phyloP scores from a whole-genome alignment of 2,329 filamentous ascomycete species.

The Fusarium dlaminii region DNA sequence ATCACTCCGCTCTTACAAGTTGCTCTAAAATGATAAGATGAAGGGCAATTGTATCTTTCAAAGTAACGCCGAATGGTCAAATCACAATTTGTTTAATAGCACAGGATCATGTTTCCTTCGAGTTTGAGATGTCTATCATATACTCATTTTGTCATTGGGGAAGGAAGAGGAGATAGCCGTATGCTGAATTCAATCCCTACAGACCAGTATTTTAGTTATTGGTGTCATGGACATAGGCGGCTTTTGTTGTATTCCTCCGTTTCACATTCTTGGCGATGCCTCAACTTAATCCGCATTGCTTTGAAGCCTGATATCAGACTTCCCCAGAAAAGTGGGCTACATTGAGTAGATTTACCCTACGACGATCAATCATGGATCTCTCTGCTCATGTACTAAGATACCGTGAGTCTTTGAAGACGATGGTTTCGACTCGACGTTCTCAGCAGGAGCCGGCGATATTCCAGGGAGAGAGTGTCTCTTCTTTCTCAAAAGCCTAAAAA shows the following conservation, averaged over 20 bases:
- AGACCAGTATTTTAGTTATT: neutral
- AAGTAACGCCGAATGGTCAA: rapidly evolving
- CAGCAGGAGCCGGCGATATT: rapidly evolving
- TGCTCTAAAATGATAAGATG: rapidly evolving
- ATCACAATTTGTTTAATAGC: rapidly evolving
- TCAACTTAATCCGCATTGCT: rapidly evolving
- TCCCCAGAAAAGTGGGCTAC: rapidly evolving
- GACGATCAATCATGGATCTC: rapidly evolving
- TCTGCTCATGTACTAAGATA: neutral
- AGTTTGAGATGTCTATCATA: neutral
- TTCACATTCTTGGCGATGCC: neutral
- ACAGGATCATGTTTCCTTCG: neutral
- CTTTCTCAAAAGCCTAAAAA: rapidly evolving
- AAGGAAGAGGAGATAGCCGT: rapidly evolving
- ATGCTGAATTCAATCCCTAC: rapidly evolving
- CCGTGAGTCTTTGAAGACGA: neutral
- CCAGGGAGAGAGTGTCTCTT: rapidly evolving
- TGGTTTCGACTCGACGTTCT: rapidly evolving
- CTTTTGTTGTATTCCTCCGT: rapidly evolving
- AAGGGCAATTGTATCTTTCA: neutral
- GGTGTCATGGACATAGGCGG: rapidly evolving
- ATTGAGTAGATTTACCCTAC: rapidly evolving
- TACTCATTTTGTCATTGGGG: rapidly evolving
- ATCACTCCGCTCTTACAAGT: neutral
- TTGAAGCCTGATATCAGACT: rapidly evolving